Percentiles rank a stretch among this genome's conserved stretches.
Evolutionary conservation across 1,139 yeast species (phyloP).

Genomic region (Sugiyamaella castrensis): DNA sequence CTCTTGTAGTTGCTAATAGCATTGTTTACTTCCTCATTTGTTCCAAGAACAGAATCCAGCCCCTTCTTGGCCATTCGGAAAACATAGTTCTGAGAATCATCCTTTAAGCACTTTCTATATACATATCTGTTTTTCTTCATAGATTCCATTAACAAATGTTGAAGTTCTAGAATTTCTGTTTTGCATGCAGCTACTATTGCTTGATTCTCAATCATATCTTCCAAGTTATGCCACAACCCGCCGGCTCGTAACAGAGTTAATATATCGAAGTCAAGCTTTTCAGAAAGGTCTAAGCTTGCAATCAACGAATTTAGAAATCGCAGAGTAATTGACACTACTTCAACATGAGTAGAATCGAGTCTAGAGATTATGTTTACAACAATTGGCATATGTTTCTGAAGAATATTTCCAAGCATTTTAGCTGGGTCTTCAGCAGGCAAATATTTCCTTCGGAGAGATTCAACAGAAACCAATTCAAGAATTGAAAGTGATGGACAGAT

Average conservation of each 20-base stretch:
- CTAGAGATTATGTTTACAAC: constrained; percentile 26
- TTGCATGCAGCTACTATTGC: constrained; percentile 28
- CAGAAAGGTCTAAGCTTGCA: constrained; percentile 26
- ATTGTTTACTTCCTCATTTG: constrained; percentile 12
- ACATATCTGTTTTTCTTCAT: constrained; percentile 25
- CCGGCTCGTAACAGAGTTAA: constrained; percentile 29
- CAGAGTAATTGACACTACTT: constrained; percentile 27
- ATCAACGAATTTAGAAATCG: constrained; percentile 29
- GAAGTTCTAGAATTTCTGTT: constrained; percentile 31
- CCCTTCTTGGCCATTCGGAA: constrained; percentile 25
- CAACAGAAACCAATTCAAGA: constrained; percentile 29
- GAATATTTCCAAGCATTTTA: constrained; percentile 24
- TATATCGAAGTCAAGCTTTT: constrained; percentile 21
- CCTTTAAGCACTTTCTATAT: constrained; percentile 20
- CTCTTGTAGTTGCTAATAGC: background rate
- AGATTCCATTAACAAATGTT: constrained; percentile 30
- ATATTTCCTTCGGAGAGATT: constrained; percentile 21
- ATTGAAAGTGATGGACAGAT: constrained; percentile 32
- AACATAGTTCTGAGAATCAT: constrained; percentile 23
- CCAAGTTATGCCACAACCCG: constrained; percentile 28
- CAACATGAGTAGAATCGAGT: constrained; percentile 26
- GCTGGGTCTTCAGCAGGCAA: constrained; percentile 12
- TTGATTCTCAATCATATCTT: constrained; percentile 29
- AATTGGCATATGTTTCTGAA: constrained; percentile 22
- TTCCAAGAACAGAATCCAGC: constrained; percentile 28